These are phyloP conservation scores for Starmera amethionina DNA, from an alignment of 805 yeast species.

Conservation along the genomic window DNA sequence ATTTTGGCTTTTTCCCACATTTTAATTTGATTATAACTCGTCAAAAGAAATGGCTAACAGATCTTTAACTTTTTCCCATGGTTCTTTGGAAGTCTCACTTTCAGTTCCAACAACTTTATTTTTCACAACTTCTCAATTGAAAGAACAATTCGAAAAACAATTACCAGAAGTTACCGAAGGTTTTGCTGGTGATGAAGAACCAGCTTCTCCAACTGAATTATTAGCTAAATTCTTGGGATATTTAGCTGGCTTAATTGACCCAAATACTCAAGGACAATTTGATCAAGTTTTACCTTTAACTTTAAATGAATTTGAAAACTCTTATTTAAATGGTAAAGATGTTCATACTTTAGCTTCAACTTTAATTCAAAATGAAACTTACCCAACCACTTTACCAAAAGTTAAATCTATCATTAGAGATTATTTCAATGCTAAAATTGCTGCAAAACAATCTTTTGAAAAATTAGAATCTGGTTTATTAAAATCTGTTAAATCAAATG, in stretches of 20 bases:
- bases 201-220: constrained; percentile 76
- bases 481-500: constrained; percentile 44
- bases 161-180: constrained; percentile 80
- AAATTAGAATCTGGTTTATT: constrained; percentile 51
- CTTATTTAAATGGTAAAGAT: constrained; percentile 66
- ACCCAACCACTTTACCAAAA: constrained; percentile 61
- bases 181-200: constrained; percentile 79
- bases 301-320: constrained; percentile 74
- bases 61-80: constrained; percentile 79
- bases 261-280: constrained; percentile 41
- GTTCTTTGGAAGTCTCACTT: constrained; percentile 79
- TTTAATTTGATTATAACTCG: too few relatives aligned
- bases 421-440: constrained; percentile 56
- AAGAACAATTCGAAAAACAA: constrained; percentile 69
- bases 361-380: constrained; percentile 42
- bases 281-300: constrained; percentile 63
- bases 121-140: constrained; percentile 76
- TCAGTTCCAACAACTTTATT: constrained; percentile 77
- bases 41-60: constrained; percentile 32
- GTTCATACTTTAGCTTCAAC: constrained; percentile 83
- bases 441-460: constrained; percentile 38
- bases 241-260: constrained; percentile 39
- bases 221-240: constrained; percentile 78
- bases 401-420: constrained; percentile 67
- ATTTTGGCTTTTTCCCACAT: too few relatives aligned